phyloP scores from a whole-genome alignment of 1,284 basidiomycete genomes.

The Cutaneotrichosporon dermatis region DNA sequence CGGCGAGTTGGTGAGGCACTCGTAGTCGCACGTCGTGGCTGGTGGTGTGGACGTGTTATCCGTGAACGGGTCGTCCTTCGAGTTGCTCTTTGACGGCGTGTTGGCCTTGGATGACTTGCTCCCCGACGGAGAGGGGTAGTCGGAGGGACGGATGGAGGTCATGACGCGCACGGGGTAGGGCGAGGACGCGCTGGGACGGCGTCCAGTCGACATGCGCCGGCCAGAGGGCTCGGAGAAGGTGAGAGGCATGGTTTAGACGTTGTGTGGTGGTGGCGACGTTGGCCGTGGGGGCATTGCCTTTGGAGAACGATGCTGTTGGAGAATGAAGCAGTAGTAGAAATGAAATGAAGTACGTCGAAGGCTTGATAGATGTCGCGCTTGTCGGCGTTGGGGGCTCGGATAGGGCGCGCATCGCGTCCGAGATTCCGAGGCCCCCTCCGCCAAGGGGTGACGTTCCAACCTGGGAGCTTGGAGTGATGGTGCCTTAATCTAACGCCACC shows the following conservation, averaged over 20 bases:
- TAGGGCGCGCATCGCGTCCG: too few relatives aligned
- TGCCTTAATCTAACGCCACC: not conserved
- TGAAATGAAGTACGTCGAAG: not conserved
- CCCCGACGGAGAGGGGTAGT: slow-evolving; percentile 7
- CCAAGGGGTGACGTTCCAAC: too few relatives aligned
- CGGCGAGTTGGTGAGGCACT: not conserved
- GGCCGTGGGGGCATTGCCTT: not conserved
- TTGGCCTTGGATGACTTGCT: not conserved
- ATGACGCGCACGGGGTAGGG: slow-evolving; percentile 14
- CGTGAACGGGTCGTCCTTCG: not conserved
- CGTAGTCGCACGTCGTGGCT: not conserved
- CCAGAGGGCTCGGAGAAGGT: slow-evolving; percentile 15
- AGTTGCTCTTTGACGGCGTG: not conserved
- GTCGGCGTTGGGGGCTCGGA: too few relatives aligned
- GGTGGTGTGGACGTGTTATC: not conserved
- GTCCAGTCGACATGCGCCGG: not conserved
- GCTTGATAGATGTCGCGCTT: too few relatives aligned
- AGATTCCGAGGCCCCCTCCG: too few relatives aligned
- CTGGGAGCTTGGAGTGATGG: too few relatives aligned
- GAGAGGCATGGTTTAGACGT: slow-evolving; percentile 12
- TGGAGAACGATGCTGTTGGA: not conserved
- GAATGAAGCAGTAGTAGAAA: too few relatives aligned
- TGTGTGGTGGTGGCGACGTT: not conserved
- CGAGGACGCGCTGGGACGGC: slow-evolving; percentile 13
- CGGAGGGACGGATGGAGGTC: slow-evolving; percentile 11